These are phyloP conservation scores for Buxus sempervirens DNA, from an alignment of 164 flowering plant genomes.

Conservation along the genomic window DNA sequence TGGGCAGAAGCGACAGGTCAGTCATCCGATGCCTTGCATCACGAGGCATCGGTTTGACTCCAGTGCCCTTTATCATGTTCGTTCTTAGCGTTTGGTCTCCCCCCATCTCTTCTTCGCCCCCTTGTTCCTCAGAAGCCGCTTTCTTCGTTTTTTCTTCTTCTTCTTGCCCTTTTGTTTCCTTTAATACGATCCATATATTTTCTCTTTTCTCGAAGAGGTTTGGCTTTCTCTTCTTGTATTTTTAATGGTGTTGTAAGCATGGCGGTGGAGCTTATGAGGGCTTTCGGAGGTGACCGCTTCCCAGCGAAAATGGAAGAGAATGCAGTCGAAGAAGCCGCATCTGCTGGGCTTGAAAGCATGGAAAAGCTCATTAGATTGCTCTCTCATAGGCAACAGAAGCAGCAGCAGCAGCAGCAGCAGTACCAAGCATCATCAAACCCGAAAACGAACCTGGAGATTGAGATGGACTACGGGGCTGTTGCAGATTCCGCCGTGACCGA, in stretches of 20 bases:
- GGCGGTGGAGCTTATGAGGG: constrained; percentile 75
- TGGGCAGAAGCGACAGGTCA: constrained; percentile 16
- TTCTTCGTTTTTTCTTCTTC: constrained; percentile 1
- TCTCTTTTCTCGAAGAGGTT: not conserved
- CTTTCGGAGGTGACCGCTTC: constrained; percentile 22
- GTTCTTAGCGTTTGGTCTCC: not conserved
- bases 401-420: not conserved
- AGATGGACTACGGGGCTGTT: constrained; percentile 47
- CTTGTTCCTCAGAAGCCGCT: too few relatives aligned
- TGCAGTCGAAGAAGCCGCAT: constrained; percentile 74
- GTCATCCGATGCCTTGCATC: constrained; percentile 18
- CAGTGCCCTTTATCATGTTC: not conserved
- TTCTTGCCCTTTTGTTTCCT: not conserved
- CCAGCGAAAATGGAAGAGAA: constrained; percentile 33
- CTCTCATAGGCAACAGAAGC: constrained; percentile 31
- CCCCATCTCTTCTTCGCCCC: not conserved
- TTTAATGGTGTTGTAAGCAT: constrained; percentile 26
- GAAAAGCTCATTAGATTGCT: constrained; percentile 58
- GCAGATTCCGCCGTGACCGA: constrained; percentile 76
- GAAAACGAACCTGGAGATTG: constrained; percentile 22
- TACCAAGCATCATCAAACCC: constrained; percentile 11
- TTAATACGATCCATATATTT: too few relatives aligned
- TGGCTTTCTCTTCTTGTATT: not conserved
- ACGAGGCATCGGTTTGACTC: constrained; percentile 25
- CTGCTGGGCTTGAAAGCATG: constrained; percentile 76